phyloP scores from a whole-genome alignment of 2,329 filamentous ascomycete species.

The Pezicula rhizophila region DNA sequence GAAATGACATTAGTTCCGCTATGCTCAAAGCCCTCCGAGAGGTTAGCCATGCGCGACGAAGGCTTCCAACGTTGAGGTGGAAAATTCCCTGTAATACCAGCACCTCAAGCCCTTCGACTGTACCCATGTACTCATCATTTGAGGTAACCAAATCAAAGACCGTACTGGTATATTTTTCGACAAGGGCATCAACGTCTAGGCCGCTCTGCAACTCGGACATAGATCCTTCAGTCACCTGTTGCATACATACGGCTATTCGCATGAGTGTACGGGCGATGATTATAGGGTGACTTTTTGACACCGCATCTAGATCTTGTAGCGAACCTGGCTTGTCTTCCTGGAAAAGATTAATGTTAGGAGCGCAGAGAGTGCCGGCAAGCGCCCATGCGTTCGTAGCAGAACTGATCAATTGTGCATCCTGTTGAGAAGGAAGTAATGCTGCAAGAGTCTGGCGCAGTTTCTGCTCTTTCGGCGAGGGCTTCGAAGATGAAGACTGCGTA shows the following conservation, averaged over 20 bases:
- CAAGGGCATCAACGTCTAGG: background rate
- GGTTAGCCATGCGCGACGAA: conserved; percentile 40
- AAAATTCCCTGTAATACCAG: conserved; percentile 40
- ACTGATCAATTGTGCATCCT: background rate
- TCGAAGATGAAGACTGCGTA: too few species aligned
- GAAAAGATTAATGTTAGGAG: background rate
- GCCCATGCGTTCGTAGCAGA: conserved; percentile 1
- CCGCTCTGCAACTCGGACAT: background rate
- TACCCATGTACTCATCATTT: conserved; percentile 36
- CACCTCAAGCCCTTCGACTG: conserved; percentile 42
- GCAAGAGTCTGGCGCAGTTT: conserved; percentile 29
- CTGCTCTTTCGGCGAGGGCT: too few species aligned
- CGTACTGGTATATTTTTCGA: background rate
- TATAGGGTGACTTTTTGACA: background rate
- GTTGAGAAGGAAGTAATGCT: conserved; percentile 4
- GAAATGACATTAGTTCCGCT: conserved; percentile 43
- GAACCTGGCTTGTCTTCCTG: background rate
- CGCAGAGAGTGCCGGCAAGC: background rate
- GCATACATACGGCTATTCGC: conserved; percentile 2
- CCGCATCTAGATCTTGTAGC: background rate
- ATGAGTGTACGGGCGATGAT: conserved; percentile 1
- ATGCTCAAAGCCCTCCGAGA: conserved; percentile 39
- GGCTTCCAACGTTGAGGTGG: conserved; percentile 35
- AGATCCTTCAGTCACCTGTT: conserved; percentile 1
- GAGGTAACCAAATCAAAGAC: conserved; percentile 28